Percentiles rank a stretch among this genome's conserved stretches.
Conservation (phyloP, 2,329 filamentous ascomycete genomes). For the Aspergillus thermomutatus region DNA sequence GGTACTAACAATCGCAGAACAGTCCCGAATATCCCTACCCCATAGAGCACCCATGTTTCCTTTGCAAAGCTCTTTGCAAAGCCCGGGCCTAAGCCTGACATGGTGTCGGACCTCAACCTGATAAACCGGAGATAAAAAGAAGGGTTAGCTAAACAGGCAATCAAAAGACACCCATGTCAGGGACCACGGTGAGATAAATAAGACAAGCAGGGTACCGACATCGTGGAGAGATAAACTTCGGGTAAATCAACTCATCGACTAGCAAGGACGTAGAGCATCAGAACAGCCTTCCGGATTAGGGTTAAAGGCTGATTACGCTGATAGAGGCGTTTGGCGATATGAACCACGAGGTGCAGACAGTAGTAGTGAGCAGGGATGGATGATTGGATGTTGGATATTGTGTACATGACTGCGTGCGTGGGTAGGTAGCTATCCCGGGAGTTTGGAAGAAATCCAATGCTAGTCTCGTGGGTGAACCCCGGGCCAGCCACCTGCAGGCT, state of each 20-base stretch:
- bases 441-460: too few relatives aligned
- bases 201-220: constrained; percentile 8
- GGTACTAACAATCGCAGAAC: constrained; percentile 40
- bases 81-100: constrained; percentile 27
- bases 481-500: not conserved
- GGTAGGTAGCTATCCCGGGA: not conserved
- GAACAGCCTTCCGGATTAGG: not conserved
- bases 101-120: constrained; percentile 21
- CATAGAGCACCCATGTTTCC: constrained; percentile 43
- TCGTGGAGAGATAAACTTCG: constrained; percentile 3
- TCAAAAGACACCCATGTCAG: constrained; percentile 6
- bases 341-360: not conserved
- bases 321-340: not conserved
- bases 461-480: not conserved
- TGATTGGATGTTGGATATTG: not conserved
- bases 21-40: constrained; percentile 36
- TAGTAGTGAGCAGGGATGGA: not conserved
- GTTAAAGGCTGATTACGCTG: not conserved
- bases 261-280: not conserved
- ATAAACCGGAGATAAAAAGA: constrained; percentile 2
- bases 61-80: constrained; percentile 28
- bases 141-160: not conserved
- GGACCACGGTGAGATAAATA: not conserved
- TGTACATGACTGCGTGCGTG: not conserved
- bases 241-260: not conserved